Evolutionary conservation across 1,139 yeast species (phyloP), one percentile per base, ranked within the genome.

Genomic region (Geotrichum carabidarum): DNA sequence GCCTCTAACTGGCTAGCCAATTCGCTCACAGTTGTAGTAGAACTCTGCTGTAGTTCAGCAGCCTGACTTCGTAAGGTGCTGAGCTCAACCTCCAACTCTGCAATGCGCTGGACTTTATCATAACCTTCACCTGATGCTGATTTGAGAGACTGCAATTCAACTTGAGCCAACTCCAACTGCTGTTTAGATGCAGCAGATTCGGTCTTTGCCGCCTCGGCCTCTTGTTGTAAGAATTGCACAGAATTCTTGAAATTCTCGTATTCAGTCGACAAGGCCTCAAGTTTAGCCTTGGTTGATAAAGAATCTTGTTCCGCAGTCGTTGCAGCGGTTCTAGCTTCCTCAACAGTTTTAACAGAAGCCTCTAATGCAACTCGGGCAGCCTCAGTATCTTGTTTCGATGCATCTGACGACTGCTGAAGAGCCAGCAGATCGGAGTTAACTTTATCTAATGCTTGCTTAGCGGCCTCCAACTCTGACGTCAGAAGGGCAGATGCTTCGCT

Each of bases 161-260:
- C 65, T 4, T 59, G 60, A 15, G 62, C 47, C 44, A 62, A 63
- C 12, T 65, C 68, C 31, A 64, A 41, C 54, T 65, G 65, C 35
- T 58, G 50, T 41, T 62, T 62, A 6, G 61, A 58, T 47, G 65
- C 63, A 67, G 64, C 63, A 11, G 57, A 51, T 36, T 59, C 52
- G 58, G 68, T 11, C 59, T 51, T 57, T 62, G 68, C 30, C 63
- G 57, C 55, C 63, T 66, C 37, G 62, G 59, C 30, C 64, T 64
- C 59, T 66, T 68, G 56, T 63, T 62, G 56, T 57, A 68, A 45
- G 60, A 68, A 54, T 64, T 71, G 57, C 62, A 69, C 70, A 65
- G 64, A 44, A 65, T 67, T 36, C 50, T 73, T 72, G 57, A 72
- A 71, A 8, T 75, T 72, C 52, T 74, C 74, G 11, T 46, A 48